Conservation (phyloP, 1,284 basidiomycete genomes). For the Lentinus polychrous region DNA sequence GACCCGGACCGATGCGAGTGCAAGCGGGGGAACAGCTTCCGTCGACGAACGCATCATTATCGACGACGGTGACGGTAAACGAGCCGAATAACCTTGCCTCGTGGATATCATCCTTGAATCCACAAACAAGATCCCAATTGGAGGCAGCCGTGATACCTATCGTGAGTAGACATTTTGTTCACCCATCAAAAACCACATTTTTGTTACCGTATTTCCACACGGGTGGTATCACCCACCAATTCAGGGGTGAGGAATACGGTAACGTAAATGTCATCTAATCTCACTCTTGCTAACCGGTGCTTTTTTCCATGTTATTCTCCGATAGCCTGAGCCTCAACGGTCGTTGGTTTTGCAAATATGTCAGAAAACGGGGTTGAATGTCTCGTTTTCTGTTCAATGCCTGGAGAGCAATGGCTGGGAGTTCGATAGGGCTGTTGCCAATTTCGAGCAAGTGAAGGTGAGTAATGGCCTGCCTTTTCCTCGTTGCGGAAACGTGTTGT, state of each 20-base stretch:
- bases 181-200: not conserved
- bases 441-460: constrained; percentile 82
- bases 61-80: constrained; percentile 16
- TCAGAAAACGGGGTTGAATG: constrained; percentile 69
- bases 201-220: constrained; percentile 1
- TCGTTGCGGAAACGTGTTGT: not conserved
- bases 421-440: constrained; percentile 63
- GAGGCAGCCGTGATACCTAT: constrained; percentile 45
- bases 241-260: constrained; percentile 2
- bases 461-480: constrained; percentile 18
- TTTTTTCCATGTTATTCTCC: constrained; percentile 13
- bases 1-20: constrained; percentile 61
- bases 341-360: constrained; percentile 61
- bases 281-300: not conserved
- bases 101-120: constrained; percentile 20
- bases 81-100: not conserved
- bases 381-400: constrained; percentile 74
- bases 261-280: constrained; percentile 5
- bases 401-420: constrained; percentile 79
- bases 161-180: constrained; percentile 36
- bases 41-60: too few species aligned
- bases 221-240: constrained; percentile 8
- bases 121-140: constrained; percentile 33
- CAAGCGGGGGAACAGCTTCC: constrained; percentile 33
- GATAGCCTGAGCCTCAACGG: constrained; percentile 63